Base-by-base conservation (phyloP, 83 land plant genomes). In the Picea abies region DNA sequence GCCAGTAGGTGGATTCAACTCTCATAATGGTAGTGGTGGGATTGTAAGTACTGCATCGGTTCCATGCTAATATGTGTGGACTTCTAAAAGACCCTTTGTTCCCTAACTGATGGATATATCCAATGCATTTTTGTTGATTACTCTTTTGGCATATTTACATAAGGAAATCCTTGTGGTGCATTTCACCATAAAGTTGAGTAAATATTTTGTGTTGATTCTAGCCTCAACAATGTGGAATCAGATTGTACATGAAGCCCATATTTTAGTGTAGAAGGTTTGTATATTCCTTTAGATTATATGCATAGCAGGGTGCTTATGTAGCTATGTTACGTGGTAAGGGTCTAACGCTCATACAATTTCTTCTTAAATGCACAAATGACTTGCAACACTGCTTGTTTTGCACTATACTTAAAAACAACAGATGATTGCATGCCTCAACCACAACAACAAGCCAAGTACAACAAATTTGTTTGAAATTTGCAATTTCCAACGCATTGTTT, bases 21-120 rank as follows among this genome's bases (percentile, higher is more conserved):
- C 83, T 39, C 89, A 80, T 62, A 90, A 84, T 73, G 87, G 83
- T 29, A 66, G 79, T 58, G 83, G 86, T 78, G 88, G 85, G 63
- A 93, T 80, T 35, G 78, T 84, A 29, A 88, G 66, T 66, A 86
- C 95, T 15, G 95, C 88, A 82, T 89, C 92, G 4, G 94, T 91
- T 29, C 84, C 65, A 60, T 70, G 86, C 2, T 80, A 62, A 69
- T 20, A 58, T 83, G 20, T 23, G 70, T 73, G 25, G 23, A 22
- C 26, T 44, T 44, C 56, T 73, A 44, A 39, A 44, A 1, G 0
- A 10, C 25, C 0, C 22, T 44, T 44, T 7, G 15, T 72, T 17
- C 26, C 52, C 23, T 19, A 73, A 41, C n/a, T 3, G 15, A 47
- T 41, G 58, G 77, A n/a, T n/a, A n/a, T n/a, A 49, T 44, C 12